Evolutionary conservation across 495 filamentous ascomycete genomes (phyloP), one percentile per base, ranked within the genome.

Genomic region (Rusavskia elegans): DNA sequence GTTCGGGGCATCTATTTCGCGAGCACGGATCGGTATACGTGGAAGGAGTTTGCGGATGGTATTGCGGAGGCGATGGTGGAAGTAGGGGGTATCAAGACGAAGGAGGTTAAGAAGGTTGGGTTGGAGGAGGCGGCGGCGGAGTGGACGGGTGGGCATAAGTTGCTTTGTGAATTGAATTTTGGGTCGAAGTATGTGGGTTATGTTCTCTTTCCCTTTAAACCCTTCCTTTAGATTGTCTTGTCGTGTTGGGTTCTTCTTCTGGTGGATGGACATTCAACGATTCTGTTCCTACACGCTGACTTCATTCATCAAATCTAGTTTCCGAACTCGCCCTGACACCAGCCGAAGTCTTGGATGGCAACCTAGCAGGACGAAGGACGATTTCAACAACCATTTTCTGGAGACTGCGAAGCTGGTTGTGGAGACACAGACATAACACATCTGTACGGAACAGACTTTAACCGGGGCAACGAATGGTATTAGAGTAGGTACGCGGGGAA

Each of bases 1-100:
- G 63, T 68, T 52, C 55, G 61, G 49, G 74, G 70, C 0, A 69
- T 72, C 32, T 66, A 68, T 39, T 78, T 75, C 56, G 65, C 60
- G 16, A 67, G 59, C 2, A 70, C 60, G 27, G 73, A 72, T 0
- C 55, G 56, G 9, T 61, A 66, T 54, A 58, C 63, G 2, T 75
- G 67, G 70, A 49, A 44, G 11, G 67, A 72, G 20, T 19, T 72
- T 4, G 53, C 62, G 6, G 50, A 68, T 25, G 59, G 61, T 10
- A 59, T 71, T 5, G 69, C 64, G 1, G 56, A 69, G n/a, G 66
- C 68, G 2, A 49, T 59, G n/a, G 48, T 61, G 30, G 59, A 60
- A 25, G 50, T 60, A 1, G 66, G 67, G 3, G 45, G 50, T n/a
- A 49, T 71, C 40, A 56, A 65, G 42, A 61, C 60, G 6, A 46